A percentile compares a stretch with the other conserved stretches of the same genome.
Conservation (phyloP, 805 yeast species). For the Candida krabiensis region DNA sequence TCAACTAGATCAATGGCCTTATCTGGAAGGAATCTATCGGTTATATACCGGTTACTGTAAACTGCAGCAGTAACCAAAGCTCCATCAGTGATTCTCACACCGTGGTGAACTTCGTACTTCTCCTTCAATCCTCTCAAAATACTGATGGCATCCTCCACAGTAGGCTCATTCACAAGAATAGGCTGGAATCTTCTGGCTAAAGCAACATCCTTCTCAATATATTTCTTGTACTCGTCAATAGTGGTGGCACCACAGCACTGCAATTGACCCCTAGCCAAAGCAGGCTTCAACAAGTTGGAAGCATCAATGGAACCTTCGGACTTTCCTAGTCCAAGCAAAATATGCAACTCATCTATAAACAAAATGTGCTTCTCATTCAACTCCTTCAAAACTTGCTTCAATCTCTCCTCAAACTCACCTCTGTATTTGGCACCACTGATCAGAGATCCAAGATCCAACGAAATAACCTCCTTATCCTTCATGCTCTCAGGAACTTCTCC, state of each 20-base stretch:
- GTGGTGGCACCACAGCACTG: constrained; percentile 98
- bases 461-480: constrained; percentile 79
- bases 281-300: constrained; percentile 88
- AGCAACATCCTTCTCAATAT: constrained; percentile 96
- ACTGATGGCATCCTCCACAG: constrained; percentile 86
- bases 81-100: constrained; percentile 89
- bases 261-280: constrained; percentile 85
- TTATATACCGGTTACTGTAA: constrained; percentile 83
- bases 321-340: constrained; percentile 87
- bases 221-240: constrained; percentile 85
- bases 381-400: constrained; percentile 79
- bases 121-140: constrained; percentile 93
- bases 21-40: constrained; percentile 90
- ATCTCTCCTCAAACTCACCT: constrained; percentile 93
- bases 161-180: constrained; percentile 81
- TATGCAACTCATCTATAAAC: constrained; percentile 89
- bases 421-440: constrained; percentile 95
- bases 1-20: constrained; percentile 96
- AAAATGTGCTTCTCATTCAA: constrained; percentile 76
- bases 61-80: constrained; percentile 94
- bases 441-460: constrained; percentile 84
- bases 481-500: constrained; percentile 95
- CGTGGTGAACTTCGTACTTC: constrained; percentile 94
- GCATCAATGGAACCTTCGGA: constrained; percentile 97
- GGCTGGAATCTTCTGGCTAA: constrained; percentile 92